A percentile compares a stretch with the other conserved stretches of the same genome.
These are phyloP conservation scores for Dittrichia graveolens DNA, from an alignment of 129 eudicot genomes.

Conservation along the genomic window DNA sequence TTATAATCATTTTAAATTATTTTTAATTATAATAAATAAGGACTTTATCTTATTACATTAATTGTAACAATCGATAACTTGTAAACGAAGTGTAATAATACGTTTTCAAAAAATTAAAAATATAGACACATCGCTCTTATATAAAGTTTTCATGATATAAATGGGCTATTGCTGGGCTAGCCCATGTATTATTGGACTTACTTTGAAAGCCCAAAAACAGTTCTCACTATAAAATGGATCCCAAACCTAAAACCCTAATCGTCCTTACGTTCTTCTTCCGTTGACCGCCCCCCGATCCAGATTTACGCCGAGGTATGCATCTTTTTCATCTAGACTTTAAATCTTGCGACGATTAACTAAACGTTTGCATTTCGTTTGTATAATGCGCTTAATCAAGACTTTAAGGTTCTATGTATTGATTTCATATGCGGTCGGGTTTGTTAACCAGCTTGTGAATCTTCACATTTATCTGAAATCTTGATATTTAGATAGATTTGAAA, in stretches of 20 bases:
- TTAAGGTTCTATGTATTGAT: not conserved
- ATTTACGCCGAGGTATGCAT: slow-evolving; percentile 25
- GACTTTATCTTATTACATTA: too few species aligned
- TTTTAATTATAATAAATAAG: too few species aligned
- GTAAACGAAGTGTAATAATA: too few species aligned
- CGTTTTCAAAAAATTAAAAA: too few species aligned
- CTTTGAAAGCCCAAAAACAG: too few species aligned
- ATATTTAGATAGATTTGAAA: too few species aligned
- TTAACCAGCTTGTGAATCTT: not conserved
- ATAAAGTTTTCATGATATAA: too few species aligned
- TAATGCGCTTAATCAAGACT: not conserved
- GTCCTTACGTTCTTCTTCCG: slow-evolving; percentile 17
- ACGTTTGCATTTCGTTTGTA: not conserved
- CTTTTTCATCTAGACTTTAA: not conserved
- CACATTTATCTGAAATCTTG: not conserved
- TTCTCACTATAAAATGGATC: slow-evolving; percentile 13
- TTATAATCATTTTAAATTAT: too few species aligned
- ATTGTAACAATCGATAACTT: too few species aligned
- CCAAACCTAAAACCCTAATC: slow-evolving; percentile 37
- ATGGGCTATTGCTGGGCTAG: not conserved
- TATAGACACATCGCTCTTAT: too few species aligned
- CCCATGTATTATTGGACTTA: not conserved
- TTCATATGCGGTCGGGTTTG: not conserved
- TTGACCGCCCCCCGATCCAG: slow-evolving; percentile 23
- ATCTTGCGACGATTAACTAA: not conserved